Percentiles rank a stretch among this genome's conserved stretches.
Conservation (phyloP, 495 filamentous ascomycete species). For the Lindgomyces ingoldianus region DNA sequence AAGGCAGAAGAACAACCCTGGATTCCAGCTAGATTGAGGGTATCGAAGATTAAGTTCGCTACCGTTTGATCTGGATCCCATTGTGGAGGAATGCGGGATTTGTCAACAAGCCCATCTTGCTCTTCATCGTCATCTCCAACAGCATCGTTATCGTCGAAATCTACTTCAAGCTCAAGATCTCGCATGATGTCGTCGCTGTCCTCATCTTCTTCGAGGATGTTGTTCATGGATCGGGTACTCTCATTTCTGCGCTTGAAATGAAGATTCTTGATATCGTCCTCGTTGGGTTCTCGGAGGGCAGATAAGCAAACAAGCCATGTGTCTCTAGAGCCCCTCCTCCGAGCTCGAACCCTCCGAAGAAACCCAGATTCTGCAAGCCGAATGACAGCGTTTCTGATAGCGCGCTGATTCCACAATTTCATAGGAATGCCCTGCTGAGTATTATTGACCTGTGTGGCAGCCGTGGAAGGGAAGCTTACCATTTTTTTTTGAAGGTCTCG, state of each 20-base stretch:
- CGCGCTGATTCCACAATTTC: constrained; percentile 14
- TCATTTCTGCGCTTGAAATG: not conserved
- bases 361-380: constrained; percentile 68
- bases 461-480: not conserved
- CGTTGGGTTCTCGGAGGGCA: constrained; percentile 70
- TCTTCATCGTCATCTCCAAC: constrained; percentile 15
- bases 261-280: constrained; percentile 63
- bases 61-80: constrained; percentile 59
- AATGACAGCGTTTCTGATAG: constrained; percentile 15
- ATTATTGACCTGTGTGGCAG: not conserved
- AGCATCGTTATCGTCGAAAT: constrained; percentile 17
- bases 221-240: not conserved
- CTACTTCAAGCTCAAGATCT: constrained; percentile 34
- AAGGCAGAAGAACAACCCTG: constrained; percentile 56
- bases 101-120: not conserved
- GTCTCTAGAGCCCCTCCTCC: constrained; percentile 49
- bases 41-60: constrained; percentile 57
- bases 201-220: constrained; percentile 36
- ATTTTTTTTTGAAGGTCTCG: constrained; percentile 22
- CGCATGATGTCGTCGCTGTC: constrained; percentile 37
- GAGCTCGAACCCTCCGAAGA: constrained; percentile 67
- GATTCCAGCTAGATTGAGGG: constrained; percentile 53
- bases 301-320: constrained; percentile 62
- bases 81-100: constrained; percentile 46
- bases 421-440: constrained; percentile 13